These are phyloP conservation scores for Phytopythium aichiense DNA, from an alignment of 352 stramenopile species.

Conservation along the genomic window DNA sequence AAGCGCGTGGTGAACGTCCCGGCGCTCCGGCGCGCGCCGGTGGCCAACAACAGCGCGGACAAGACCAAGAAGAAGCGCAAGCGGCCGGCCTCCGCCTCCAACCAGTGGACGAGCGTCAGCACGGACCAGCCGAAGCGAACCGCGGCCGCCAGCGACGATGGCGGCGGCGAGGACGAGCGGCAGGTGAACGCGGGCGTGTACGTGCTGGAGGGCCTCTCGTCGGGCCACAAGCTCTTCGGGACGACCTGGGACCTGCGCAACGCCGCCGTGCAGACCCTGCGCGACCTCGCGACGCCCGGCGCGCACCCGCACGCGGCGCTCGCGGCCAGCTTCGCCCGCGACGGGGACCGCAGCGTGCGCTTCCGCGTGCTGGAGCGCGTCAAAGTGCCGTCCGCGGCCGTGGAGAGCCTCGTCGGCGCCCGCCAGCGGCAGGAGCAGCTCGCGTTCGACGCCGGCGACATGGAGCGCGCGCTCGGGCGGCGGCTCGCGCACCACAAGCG, in stretches of 20 bases:
- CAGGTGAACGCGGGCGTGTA: conserved; percentile 69
- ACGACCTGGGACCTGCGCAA: conserved; percentile 75
- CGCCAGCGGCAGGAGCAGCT: background rate
- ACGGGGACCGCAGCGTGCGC: conserved; percentile 39
- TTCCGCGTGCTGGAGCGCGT: conserved; percentile 63
- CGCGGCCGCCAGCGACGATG: conserved; percentile 1
- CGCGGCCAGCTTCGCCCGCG: conserved; percentile 31
- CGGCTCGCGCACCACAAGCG: conserved; percentile 34
- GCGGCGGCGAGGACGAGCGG: conserved; percentile 11
- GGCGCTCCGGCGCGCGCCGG: conserved; percentile 12
- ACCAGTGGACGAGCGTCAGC: conserved; percentile 19
- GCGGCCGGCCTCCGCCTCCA: conserved; percentile 14
- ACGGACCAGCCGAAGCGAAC: background rate
- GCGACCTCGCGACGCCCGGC: conserved; percentile 32
- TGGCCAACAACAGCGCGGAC: background rate
- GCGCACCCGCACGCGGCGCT: conserved; percentile 45
- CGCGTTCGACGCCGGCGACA: conserved; percentile 46
- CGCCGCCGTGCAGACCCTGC: conserved; percentile 39
- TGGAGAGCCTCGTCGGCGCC: background rate
- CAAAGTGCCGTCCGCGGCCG: conserved; percentile 3
- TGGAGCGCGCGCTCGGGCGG: conserved; percentile 40
- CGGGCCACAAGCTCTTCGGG: conserved; percentile 53
- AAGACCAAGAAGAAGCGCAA: conserved; percentile 8
- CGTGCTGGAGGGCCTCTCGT: conserved; percentile 45
- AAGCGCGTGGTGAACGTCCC: conserved; percentile 31